Percentiles rank a stretch among this genome's conserved stretches.
Evolutionary conservation across 805 yeast genomes (phyloP).

Genomic region (Starmerella stigmatis): DNA sequence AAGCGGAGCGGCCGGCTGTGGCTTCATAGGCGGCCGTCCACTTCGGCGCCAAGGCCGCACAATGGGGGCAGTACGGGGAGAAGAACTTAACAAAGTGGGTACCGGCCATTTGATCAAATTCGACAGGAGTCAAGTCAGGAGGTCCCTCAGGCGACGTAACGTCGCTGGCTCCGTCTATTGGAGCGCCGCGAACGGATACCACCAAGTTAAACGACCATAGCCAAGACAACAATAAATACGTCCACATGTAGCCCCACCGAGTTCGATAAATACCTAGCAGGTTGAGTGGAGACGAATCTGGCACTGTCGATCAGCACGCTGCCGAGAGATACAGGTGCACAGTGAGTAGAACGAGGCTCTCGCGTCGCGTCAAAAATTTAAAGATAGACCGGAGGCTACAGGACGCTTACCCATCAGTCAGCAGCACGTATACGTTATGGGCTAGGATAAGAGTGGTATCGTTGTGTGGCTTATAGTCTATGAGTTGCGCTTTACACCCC

Average conservation of each 20-base stretch:
- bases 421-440: background rate
- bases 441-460: background rate
- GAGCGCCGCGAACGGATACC: background rate
- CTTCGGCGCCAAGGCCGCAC: conserved; percentile 64
- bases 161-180: conserved; percentile 3
- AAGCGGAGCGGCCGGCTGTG: conserved; percentile 32
- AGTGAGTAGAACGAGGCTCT: background rate
- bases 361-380: conserved; percentile 3
- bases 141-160: conserved; percentile 6
- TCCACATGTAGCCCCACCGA: background rate
- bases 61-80: conserved; percentile 84
- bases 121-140: conserved; percentile 17
- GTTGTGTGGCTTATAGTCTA: background rate
- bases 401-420: background rate
- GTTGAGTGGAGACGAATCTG: too few species aligned
- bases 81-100: conserved; percentile 75
- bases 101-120: conserved; percentile 33
- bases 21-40: conserved; percentile 61
- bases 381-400: conserved; percentile 2
- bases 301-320: too few species aligned
- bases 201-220: conserved; percentile 2
- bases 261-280: too few species aligned
- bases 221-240: background rate
- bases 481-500: too few species aligned
- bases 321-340: too few species aligned